Conservation (phyloP, 139 green algal species). For the Tetraselmis striata region DNA sequence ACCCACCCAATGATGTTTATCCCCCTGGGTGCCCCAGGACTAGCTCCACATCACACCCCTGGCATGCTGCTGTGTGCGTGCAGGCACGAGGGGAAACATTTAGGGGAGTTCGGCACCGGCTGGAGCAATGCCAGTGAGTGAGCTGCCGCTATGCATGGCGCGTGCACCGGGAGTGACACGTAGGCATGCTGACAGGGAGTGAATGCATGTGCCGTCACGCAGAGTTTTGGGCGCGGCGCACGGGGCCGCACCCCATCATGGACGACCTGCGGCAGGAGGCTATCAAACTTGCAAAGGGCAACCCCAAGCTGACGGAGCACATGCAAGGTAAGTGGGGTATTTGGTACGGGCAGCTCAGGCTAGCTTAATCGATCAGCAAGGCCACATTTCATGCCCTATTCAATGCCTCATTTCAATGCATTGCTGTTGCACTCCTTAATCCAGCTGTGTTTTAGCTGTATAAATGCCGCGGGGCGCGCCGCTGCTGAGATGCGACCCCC, state of each 20-base stretch:
- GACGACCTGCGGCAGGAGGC: background rate
- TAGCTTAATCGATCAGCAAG: no score
- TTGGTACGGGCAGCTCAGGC: background rate
- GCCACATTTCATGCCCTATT: no score
- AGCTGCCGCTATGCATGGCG: background rate
- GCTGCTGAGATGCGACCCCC: no score
- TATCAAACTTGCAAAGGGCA: background rate
- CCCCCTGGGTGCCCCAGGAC: no score
- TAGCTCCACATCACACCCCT: no score
- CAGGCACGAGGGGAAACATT: background rate
- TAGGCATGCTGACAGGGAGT: background rate
- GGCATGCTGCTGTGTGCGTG: background rate
- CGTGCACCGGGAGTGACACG: background rate
- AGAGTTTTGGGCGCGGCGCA: background rate
- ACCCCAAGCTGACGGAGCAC: background rate
- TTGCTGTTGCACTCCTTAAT: background rate
- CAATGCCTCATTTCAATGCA: background rate
- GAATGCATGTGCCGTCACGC: background rate
- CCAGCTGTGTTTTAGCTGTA: no score
- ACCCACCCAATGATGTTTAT: background rate
- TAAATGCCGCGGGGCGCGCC: no score
- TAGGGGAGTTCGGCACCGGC: background rate
- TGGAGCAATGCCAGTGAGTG: background rate
- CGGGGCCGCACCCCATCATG: background rate
- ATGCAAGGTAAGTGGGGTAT: background rate